Percentiles rank a stretch among this genome's conserved stretches.
Conservation (phyloP, 495 filamentous ascomycete species). For the Penicilliopsis zonata region DNA sequence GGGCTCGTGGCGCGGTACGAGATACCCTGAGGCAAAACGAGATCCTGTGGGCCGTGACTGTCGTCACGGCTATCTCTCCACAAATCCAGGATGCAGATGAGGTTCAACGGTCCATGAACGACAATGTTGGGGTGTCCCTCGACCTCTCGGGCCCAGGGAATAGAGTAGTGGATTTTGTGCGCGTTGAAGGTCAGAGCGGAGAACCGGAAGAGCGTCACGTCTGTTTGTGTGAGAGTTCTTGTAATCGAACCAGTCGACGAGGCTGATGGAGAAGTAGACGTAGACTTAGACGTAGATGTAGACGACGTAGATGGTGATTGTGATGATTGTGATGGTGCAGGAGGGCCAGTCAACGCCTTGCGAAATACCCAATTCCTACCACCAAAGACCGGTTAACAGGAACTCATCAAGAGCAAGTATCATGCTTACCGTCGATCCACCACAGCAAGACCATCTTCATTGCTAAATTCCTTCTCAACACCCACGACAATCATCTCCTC, state of each 20-base stretch:
- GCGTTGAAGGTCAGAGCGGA: conserved; percentile 62
- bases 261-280: conserved; percentile 11
- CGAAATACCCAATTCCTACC: conserved; percentile 50
- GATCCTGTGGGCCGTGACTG: conserved; percentile 3
- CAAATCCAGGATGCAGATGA: conserved; percentile 51
- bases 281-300: too few species aligned
- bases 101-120: conserved; percentile 52
- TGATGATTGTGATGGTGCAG: conserved; percentile 8
- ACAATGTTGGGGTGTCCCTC: conserved; percentile 49
- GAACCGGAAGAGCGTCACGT: conserved; percentile 54
- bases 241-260: too few species aligned
- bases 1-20: conserved; percentile 47
- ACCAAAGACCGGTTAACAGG: neutral
- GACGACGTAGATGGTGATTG: conserved; percentile 2
- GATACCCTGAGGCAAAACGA: conserved; percentile 35
- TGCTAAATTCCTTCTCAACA: conserved; percentile 47
- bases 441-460: conserved; percentile 36
- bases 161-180: conserved; percentile 62
- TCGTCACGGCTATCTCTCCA: conserved; percentile 39
- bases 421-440: conserved; percentile 37
- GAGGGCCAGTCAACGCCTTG: conserved; percentile 20
- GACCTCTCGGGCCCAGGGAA: conserved; percentile 42
- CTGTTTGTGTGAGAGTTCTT: conserved; percentile 39
- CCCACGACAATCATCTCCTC: conserved; percentile 55
- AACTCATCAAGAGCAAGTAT: neutral